Evolutionary conservation across 352 stramenopile genomes (phyloP), one percentile per base, ranked within the genome.

Genomic region (Phytophthora pluvialis): DNA sequence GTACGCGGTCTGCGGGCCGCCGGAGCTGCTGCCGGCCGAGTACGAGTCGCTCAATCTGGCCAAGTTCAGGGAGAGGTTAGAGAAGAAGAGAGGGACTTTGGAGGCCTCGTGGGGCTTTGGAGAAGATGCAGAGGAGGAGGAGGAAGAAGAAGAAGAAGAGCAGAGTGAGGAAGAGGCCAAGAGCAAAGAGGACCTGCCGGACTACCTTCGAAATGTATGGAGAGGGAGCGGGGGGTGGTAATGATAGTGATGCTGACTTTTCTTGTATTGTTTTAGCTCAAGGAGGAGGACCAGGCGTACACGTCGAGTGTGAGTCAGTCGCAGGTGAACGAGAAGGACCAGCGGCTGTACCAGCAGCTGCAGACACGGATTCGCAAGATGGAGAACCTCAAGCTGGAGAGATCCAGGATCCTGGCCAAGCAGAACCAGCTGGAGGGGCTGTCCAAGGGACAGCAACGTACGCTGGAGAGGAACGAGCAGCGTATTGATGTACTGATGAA

Each of bases 281-380:
- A 87, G 55, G 73, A 89, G 42, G 66, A 83, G 0, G 72, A 82
- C 3, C 53, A 66, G 35, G 60, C 77, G 53, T 91, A 87, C 65
- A 72, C 76, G 67, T 89, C 83, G 33, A 81, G 73, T 44, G 56
- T 92, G 35, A 70, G 67, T 28, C 50, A 68, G 44, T 49, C 57
- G 8, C 68, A 88, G 12, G 52, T 93, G 25, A 84, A 71, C 44
- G 77, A 77, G 11, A 93, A 95, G 56, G 87, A 96, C 49, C 68
- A 80, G 25, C 83, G 90, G 63, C 52, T 95, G 15, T 95, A 93
- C 57, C 63, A 90, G 55, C 85, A 92, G 54, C 60, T 97, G 11
- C 82, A 95, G 61, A 74, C 70, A 11, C 86, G 87, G 15, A 88
- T 95, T n/a, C 57, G 64, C 6, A 97, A 97, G 65, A 85, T 96